These are phyloP conservation scores for Claviceps arundinis DNA, from an alignment of 2,329 filamentous ascomycete genomes.

Conservation along the genomic window DNA sequence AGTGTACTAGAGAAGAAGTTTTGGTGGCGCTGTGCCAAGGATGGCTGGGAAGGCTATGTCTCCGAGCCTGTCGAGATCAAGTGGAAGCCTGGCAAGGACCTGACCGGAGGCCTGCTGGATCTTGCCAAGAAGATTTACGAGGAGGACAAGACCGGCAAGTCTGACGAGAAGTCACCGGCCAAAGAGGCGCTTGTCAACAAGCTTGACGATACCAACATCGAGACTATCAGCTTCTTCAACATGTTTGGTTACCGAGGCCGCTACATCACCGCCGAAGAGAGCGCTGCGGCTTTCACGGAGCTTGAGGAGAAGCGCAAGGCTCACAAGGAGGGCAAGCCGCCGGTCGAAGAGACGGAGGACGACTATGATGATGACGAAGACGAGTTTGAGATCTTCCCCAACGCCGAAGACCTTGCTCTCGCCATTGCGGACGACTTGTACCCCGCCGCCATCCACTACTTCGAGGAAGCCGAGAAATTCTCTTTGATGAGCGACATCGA, in stretches of 20 bases:
- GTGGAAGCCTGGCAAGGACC: slow-evolving; percentile 71
- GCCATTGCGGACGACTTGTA: slow-evolving; percentile 77
- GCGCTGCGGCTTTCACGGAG: slow-evolving; percentile 43
- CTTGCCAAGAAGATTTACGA: slow-evolving; percentile 58
- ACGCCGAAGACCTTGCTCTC: slow-evolving; percentile 70
- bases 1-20: slow-evolving; percentile 79
- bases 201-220: slow-evolving; percentile 47
- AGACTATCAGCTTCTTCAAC: slow-evolving; percentile 68
- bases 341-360: slow-evolving; percentile 28
- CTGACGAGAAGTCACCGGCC: slow-evolving; percentile 28
- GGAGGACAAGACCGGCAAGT: slow-evolving; percentile 34
- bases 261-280: slow-evolving; percentile 61
- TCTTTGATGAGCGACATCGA: slow-evolving; percentile 56
- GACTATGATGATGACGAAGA: slow-evolving; percentile 48
- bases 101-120: slow-evolving; percentile 67
- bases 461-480: slow-evolving; percentile 54
- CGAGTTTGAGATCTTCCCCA: slow-evolving; percentile 74
- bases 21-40: slow-evolving; percentile 60
- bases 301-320: slow-evolving; percentile 43
- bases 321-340: slow-evolving; percentile 36
- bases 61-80: slow-evolving; percentile 79
- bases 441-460: slow-evolving; percentile 80
- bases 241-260: slow-evolving; percentile 73
- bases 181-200: slow-evolving; percentile 39
- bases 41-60: slow-evolving; percentile 63